Conservation (phyloP, 768 basidiomycete species). For the Psilocybe tampanensis region DNA sequence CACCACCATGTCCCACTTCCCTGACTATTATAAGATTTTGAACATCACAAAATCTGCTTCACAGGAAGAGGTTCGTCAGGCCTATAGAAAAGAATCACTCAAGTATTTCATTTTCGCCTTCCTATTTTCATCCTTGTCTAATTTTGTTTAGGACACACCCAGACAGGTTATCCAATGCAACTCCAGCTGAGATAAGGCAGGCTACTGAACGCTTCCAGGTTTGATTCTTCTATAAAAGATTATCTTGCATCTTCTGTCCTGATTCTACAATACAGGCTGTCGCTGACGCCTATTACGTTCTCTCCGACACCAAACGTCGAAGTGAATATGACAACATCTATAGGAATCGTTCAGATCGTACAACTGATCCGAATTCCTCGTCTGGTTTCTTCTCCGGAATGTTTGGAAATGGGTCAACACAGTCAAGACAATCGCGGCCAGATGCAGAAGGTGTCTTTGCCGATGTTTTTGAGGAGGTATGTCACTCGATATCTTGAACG, state of each 20-base stretch:
- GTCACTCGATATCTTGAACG: conserved; percentile 16
- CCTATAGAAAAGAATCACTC: conserved; percentile 80
- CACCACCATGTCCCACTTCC: conserved; percentile 68
- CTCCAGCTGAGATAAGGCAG: conserved; percentile 64
- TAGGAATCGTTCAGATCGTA: conserved; percentile 55
- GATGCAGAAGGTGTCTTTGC: conserved; percentile 83
- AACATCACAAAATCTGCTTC: conserved; percentile 57
- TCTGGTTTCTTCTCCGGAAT: conserved; percentile 73
- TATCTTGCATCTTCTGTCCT: not conserved
- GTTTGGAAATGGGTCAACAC: conserved; percentile 49
- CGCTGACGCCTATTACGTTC: conserved; percentile 93
- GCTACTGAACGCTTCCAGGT: conserved; percentile 91
- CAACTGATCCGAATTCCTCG: conserved; percentile 67
- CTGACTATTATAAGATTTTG: conserved; percentile 79
- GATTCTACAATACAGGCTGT: conserved; percentile 55
- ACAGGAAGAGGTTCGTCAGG: conserved; percentile 71
- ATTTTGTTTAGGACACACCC: conserved; percentile 73
- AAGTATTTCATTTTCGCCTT: conserved; percentile 41
- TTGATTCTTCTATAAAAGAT: not conserved
- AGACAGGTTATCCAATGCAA: conserved; percentile 75
- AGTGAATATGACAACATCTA: conserved; percentile 75
- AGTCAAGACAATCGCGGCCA: conserved; percentile 50
- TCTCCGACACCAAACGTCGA: conserved; percentile 76
- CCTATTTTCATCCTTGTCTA: not conserved
- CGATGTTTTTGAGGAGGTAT: conserved; percentile 90